Evolutionary conservation across 306 rosid species (phyloP), one percentile per base, ranked within the genome.

Genomic region (Acacia crassicarpa): DNA sequence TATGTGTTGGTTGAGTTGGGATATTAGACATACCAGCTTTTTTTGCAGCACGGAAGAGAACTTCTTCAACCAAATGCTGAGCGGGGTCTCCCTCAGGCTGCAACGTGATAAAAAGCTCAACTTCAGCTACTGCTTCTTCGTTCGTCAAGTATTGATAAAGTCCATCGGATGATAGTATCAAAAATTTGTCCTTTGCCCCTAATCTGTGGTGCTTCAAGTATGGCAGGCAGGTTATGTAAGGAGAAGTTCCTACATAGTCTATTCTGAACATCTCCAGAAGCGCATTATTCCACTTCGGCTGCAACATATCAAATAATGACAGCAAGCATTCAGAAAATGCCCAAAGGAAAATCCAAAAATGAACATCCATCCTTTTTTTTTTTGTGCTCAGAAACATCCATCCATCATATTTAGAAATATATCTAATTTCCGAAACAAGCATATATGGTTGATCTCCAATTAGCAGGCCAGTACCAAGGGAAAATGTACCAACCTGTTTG

Each of bases 61-160:
- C 94, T 90, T 93, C 94, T 88, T 96, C 98, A 22, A 96, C 91
- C 83, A 96, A 89, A 86, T 96, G 99, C 69, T 96, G 99, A 20
- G 99, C 99, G 0, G 99, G 99, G 80, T 96, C 99, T 48, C 99
- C 99, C 84, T 96, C 99, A 0, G 99, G 99, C 83, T 96, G 99
- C 63, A 93, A 80, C 5, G 94, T 74, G 89, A 96, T 92, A 89
- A 96, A 96, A 76, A 88, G 94, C 74, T 96, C 99, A 6, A 96
- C 99, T 87, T 93, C 98, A 3, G 97, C 92, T 15, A 96, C 98
- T 46, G 98, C 99, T 86, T 93, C 98, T 87, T 93, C 94, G 54
- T 96, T 96, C 2, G 97, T 93, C 82, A 96, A 86, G 89, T 96
- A 96, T 25, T 96, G 99, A 49, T 96, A 96, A 61, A 96, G 92